These are phyloP conservation scores for Plasmodium inui DNA, from an alignment of 169 alveolate genomes.

Conservation along the genomic window DNA sequence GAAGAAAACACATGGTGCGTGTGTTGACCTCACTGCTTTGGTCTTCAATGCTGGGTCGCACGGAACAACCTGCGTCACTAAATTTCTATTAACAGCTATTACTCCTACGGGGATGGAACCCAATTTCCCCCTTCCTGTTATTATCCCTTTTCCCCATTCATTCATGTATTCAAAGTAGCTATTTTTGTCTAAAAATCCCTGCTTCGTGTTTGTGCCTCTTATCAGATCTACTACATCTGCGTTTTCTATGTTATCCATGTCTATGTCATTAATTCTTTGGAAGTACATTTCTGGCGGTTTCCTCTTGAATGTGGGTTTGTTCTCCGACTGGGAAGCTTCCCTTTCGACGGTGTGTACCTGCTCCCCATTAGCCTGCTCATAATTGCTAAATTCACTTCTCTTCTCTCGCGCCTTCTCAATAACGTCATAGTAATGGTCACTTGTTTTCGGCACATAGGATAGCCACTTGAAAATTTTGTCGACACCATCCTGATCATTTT, in stretches of 20 bases:
- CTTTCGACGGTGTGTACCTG: not conserved
- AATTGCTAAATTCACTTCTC: slow-evolving; percentile 12
- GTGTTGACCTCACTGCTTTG: slow-evolving; percentile 40
- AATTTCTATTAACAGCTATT: slow-evolving; percentile 65
- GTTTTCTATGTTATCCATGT: slow-evolving; percentile 57
- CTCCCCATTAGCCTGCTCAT: not conserved
- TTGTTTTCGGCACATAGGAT: slow-evolving; percentile 86
- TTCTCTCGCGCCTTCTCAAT: slow-evolving; percentile 74
- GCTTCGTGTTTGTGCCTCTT: slow-evolving; percentile 28
- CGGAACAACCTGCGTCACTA: slow-evolving; percentile 53
- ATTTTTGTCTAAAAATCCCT: slow-evolving; percentile 83
- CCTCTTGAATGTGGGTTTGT: not conserved
- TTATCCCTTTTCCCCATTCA: slow-evolving; percentile 75
- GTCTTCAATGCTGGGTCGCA: slow-evolving; percentile 71
- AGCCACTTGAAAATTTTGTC: slow-evolving; percentile 87
- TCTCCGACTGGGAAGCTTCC: not conserved
- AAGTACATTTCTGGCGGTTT: not conserved
- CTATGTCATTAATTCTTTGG: slow-evolving; percentile 84
- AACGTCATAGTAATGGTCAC: slow-evolving; percentile 82
- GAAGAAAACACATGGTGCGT: slow-evolving; percentile 86
- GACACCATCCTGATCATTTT: slow-evolving; percentile 88
- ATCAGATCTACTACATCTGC: slow-evolving; percentile 33
- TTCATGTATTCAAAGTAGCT: slow-evolving; percentile 79
- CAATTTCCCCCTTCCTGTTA: slow-evolving; percentile 73
- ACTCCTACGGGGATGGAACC: slow-evolving; percentile 60